Evolutionary conservation across 176 grass and related monocot genomes (phyloP).

Genomic region (Hyparrhenia diplandra): DNA sequence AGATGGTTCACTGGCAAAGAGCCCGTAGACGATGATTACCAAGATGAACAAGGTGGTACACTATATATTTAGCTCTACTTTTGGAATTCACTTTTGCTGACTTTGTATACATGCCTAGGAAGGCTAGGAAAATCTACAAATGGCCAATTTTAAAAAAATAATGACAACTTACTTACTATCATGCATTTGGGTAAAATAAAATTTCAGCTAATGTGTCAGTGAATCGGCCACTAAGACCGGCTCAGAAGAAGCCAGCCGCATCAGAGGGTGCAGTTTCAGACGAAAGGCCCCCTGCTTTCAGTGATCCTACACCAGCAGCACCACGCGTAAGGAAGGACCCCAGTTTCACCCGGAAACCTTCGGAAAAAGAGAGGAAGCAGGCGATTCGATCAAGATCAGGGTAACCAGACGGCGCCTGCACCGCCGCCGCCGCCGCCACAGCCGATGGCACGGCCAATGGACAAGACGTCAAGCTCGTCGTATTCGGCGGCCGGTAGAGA

Average conservation of each 20-base stretch:
- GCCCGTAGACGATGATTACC: constrained; percentile 21
- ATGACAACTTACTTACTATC: no score
- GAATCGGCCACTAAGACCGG: constrained; percentile 7
- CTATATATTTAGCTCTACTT: not conserved
- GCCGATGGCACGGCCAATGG: not conserved
- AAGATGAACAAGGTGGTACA: constrained; percentile 55
- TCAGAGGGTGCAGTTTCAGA: not conserved
- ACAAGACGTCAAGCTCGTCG: not conserved
- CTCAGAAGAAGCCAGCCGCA: not conserved
- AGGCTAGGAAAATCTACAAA: no score
- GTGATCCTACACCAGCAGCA: constrained; percentile 2
- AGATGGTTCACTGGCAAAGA: constrained; percentile 60
- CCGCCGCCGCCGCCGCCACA: no score
- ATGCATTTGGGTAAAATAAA: not conserved
- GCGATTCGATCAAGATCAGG: constrained; percentile 37
- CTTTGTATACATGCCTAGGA: no score
- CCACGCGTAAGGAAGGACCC: constrained; percentile 25
- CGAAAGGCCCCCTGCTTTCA: constrained; percentile 2
- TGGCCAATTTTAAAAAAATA: no score
- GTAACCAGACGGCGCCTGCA: not conserved
- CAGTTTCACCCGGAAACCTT: constrained; percentile 22
- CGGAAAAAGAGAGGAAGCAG: constrained; percentile 44
- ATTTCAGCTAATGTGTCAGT: constrained; percentile 42
- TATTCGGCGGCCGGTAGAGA: not conserved
- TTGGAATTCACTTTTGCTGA: not conserved